Conservation (phyloP, 495 filamentous ascomycete species). For the Cercophora newfieldiana region DNA sequence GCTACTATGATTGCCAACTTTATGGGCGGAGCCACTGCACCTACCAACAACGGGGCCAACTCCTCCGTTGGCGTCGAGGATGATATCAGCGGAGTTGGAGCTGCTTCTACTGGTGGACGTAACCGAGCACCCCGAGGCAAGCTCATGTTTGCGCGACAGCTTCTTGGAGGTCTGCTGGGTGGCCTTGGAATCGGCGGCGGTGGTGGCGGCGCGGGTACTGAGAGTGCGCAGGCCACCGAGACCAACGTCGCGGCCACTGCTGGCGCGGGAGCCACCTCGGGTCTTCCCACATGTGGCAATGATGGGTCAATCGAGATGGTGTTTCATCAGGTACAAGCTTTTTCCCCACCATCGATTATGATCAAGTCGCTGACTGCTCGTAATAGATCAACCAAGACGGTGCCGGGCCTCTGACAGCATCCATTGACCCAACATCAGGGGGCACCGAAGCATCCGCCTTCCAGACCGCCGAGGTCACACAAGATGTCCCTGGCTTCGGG, state of each 20-base stretch:
- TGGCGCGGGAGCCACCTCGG: conserved; percentile 42
- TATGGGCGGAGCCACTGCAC: conserved; percentile 41
- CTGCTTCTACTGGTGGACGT: conserved; percentile 9
- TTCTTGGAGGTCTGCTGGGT: conserved; percentile 25
- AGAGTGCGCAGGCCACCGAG: conserved; percentile 35
- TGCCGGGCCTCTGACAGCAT: conserved; percentile 49
- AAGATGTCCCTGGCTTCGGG: conserved; percentile 58
- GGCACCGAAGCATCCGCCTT: conserved; percentile 56
- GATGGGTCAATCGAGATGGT: conserved; percentile 59
- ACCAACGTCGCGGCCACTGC: conserved; percentile 43
- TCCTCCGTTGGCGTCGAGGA: conserved; percentile 39
- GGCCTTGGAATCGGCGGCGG: conserved; percentile 21
- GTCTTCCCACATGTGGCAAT: conserved; percentile 55
- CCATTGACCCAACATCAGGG: conserved; percentile 55
- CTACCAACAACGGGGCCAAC: conserved; percentile 37
- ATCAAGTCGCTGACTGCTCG: conserved; percentile 15
- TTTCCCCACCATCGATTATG: neutral
- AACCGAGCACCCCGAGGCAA: conserved; percentile 6
- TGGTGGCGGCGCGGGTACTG: conserved; percentile 13
- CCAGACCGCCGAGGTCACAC: conserved; percentile 53
- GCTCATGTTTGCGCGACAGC: conserved; percentile 8
- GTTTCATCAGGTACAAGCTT: conserved; percentile 29
- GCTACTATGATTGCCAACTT: conserved; percentile 46
- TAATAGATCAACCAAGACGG: conserved; percentile 56
- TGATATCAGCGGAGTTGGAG: conserved; percentile 17